Base-by-base conservation (phyloP, 768 basidiomycete genomes). In the Xerocomellus amylosporus region DNA sequence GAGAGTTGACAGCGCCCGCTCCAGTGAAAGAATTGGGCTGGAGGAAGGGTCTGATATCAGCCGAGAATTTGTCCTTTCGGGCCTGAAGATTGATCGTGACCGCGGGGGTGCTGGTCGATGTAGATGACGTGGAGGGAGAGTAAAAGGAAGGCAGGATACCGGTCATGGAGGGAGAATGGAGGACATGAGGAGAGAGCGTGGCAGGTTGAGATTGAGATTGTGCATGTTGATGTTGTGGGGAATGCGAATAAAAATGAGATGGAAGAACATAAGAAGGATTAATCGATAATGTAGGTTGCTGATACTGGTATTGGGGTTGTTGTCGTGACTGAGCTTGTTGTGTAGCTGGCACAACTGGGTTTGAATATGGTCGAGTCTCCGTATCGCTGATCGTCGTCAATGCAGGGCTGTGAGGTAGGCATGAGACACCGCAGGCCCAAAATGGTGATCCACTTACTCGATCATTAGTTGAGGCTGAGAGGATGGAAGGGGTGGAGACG, bases 141-240 rank as follows among this genome's bases (percentile, higher is more conserved):
- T 72, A 82, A 70, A 73, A 81, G 59, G 60, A 75, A 54, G 68
- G 72, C n/a, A 75, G 56, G 30, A 62, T 15, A 24, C 69, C 53
- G 8, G 71, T 58, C 49, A 71, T 75, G 28, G 70, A 75, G 2
- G 85, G 79, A 7, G 83, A 76, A 63, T 87, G 86, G 37, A 90
- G 77, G 43, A 81, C 82, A 60, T 85, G 85, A 9, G 87, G 88
- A 2, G 87, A 83, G 34, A 88, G 79, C 4, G 85, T 88, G 58
- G 82, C 74, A 65, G 86, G 86, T 36, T 75, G 74, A 17, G 64
- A 62, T 53, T 61, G 69, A 24, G 71, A 49, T 53, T 68, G 69
- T 31, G 64, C 54, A 36, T 61, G 65, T 37, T 58, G 64, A 56
- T 67, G 65, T 50, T 68, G 66, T 43, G 63, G 44, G 33, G 71